Percentiles rank a stretch among this genome's conserved stretches.
Evolutionary conservation across 768 basidiomycete genomes (phyloP).

Genomic region (Xerocomellus intermedius): DNA sequence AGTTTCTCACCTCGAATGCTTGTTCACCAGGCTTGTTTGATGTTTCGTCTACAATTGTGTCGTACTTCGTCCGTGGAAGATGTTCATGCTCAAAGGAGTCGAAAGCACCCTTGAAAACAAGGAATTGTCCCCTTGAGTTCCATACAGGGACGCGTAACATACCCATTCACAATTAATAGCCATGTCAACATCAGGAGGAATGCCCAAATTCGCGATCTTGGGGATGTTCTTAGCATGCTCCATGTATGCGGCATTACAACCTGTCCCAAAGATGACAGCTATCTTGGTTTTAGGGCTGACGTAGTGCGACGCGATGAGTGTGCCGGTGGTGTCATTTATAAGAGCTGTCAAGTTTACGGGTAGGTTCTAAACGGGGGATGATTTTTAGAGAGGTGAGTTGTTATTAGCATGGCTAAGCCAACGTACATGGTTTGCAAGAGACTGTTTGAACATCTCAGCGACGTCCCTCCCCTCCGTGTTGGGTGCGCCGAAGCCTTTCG

Average conservation of each 20-base stretch:
- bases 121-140: not conserved
- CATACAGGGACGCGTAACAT: constrained; percentile 15
- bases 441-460: constrained; percentile 86
- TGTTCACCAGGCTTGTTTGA: constrained; percentile 98
- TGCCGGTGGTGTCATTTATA: constrained; percentile 98
- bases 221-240: constrained; percentile 82
- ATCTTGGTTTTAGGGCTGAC: constrained; percentile 90
- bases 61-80: constrained; percentile 93
- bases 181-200: constrained; percentile 68
- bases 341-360: constrained; percentile 81
- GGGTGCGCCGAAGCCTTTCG: constrained; percentile 93
- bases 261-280: constrained; percentile 96
- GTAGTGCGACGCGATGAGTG: constrained; percentile 95
- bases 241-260: constrained; percentile 98
- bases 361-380: constrained; percentile 53
- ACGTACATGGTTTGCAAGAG: constrained; percentile 73
- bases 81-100: constrained; percentile 95
- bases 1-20: constrained; percentile 72
- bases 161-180: constrained; percentile 98
- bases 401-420: not conserved
- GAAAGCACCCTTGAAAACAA: constrained; percentile 75
- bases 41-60: constrained; percentile 84
- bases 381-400: not conserved
- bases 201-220: constrained; percentile 76
- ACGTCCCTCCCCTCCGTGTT: constrained; percentile 94